Percentiles rank a stretch among this genome's conserved stretches.
These are phyloP conservation scores for Phytophthora agathidicida DNA, from an alignment of 352 stramenopile species.

Conservation along the genomic window DNA sequence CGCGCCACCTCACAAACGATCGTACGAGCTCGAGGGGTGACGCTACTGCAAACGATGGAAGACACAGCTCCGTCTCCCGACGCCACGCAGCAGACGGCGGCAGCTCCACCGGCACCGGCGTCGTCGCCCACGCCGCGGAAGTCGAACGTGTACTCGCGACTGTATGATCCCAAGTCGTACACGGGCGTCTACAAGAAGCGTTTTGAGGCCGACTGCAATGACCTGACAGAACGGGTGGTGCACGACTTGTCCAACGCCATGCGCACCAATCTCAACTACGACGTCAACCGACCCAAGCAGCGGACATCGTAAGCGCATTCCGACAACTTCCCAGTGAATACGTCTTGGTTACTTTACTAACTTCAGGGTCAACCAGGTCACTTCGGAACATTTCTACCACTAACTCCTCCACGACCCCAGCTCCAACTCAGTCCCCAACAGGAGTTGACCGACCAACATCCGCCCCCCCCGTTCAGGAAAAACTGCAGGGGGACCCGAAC, in stretches of 20 bases:
- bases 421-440: conserved; percentile 6
- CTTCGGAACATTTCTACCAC: conserved; percentile 12
- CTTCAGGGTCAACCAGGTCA: conserved; percentile 1
- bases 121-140: conserved; percentile 24
- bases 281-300: conserved; percentile 54
- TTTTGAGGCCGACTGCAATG: conserved; percentile 56
- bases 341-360: no score
- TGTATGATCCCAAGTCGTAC: conserved; percentile 68
- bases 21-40: conserved; percentile 5
- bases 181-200: conserved; percentile 72
- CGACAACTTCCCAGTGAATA: no score
- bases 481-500: conserved; percentile 67
- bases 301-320: conserved; percentile 41
- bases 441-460: conserved; percentile 21
- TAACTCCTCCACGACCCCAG: not conserved
- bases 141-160: conserved; percentile 56
- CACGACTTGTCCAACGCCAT: conserved; percentile 63
- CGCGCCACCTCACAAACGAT: conserved; percentile 17
- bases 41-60: conserved; percentile 17
- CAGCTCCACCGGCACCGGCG: conserved; percentile 3
- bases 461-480: conserved; percentile 32
- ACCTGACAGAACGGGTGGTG: conserved; percentile 56
- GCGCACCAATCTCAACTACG: conserved; percentile 60
- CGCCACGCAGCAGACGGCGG: conserved; percentile 1
- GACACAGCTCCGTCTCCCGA: not conserved